Evolutionary conservation across 495 filamentous ascomycete genomes (phyloP).

Genomic region (Astrocystis sublimbata): DNA sequence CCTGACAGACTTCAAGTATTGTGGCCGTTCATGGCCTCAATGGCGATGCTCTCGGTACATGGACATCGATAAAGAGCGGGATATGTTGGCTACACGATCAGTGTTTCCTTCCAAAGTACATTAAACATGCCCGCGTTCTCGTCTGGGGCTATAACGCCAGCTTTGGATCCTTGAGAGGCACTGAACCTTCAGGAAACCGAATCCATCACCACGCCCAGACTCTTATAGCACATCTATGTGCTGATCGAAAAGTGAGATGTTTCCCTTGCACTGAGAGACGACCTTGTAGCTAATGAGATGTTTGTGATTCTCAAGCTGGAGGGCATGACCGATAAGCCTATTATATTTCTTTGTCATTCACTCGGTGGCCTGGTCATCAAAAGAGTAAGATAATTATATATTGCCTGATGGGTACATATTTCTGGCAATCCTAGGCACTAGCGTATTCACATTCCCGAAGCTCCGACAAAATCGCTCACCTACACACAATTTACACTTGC

Average conservation of each 20-base stretch:
- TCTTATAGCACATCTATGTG: not conserved
- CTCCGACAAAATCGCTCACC: constrained; percentile 1
- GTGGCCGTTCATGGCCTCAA: constrained; percentile 3
- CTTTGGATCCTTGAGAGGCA: not conserved
- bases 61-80: not conserved
- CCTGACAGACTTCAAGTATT: not conserved
- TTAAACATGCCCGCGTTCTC: constrained; percentile 1
- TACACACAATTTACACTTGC: not conserved
- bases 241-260: constrained; percentile 1
- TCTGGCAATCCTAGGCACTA: not conserved
- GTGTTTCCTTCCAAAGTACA: not conserved
- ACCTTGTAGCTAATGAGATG: not conserved
- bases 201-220: not conserved
- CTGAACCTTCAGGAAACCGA: not conserved
- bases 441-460: not conserved
- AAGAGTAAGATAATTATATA: not conserved
- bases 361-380: not conserved
- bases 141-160: not conserved
- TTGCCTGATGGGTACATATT: not conserved
- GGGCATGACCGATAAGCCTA: not conserved
- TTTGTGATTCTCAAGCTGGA: not conserved
- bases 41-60: not conserved
- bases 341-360: not conserved
- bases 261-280: not conserved
- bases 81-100: not conserved